Evolutionary conservation across 2,329 filamentous ascomycete genomes (phyloP).

Genomic region (Aspergillus pseudoterreus): DNA sequence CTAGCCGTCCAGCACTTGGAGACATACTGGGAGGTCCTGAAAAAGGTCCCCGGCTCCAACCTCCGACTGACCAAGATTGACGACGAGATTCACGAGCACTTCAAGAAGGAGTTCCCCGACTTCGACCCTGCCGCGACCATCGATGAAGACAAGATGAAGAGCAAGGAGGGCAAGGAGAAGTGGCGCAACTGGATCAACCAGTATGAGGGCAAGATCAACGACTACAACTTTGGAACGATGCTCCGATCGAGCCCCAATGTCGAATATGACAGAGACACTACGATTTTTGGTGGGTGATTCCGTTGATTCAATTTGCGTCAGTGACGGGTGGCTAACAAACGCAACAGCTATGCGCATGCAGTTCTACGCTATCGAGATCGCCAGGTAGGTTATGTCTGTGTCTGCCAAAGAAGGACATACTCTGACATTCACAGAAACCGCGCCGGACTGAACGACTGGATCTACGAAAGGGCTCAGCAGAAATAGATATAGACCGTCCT

Average conservation of each 20-base stretch:
- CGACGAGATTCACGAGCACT: slow-evolving; percentile 89
- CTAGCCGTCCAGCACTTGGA: slow-evolving; percentile 86
- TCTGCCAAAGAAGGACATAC: neutral
- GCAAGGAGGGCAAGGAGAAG: slow-evolving; percentile 85
- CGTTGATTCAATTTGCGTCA: neutral
- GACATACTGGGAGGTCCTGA: slow-evolving; percentile 95
- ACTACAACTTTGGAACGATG: slow-evolving; percentile 98
- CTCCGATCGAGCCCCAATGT: slow-evolving; percentile 70
- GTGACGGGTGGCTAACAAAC: slow-evolving; percentile 8
- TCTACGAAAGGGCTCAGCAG: slow-evolving; percentile 72
- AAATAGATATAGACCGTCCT: slow-evolving; percentile 23
- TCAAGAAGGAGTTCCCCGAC: slow-evolving; percentile 84
- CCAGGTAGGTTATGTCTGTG: slow-evolving; percentile 50
- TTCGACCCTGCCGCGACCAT: slow-evolving; percentile 79
- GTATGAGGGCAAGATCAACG: slow-evolving; percentile 92
- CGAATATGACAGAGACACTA: slow-evolving; percentile 85
- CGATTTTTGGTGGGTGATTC: slow-evolving; percentile 74
- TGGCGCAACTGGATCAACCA: slow-evolving; percentile 93
- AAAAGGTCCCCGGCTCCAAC: slow-evolving; percentile 82
- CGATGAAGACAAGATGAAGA: slow-evolving; percentile 95
- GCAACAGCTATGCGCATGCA: slow-evolving; percentile 67
- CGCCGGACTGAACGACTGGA: slow-evolving; percentile 90
- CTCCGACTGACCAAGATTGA: slow-evolving; percentile 91
- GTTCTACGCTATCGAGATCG: slow-evolving; percentile 76
- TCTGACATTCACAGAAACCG: slow-evolving; percentile 59